Evolutionary conservation across 2,329 filamentous ascomycete species (phyloP), one percentile per base, ranked within the genome.

Genomic region (Alternaria incomplexa): DNA sequence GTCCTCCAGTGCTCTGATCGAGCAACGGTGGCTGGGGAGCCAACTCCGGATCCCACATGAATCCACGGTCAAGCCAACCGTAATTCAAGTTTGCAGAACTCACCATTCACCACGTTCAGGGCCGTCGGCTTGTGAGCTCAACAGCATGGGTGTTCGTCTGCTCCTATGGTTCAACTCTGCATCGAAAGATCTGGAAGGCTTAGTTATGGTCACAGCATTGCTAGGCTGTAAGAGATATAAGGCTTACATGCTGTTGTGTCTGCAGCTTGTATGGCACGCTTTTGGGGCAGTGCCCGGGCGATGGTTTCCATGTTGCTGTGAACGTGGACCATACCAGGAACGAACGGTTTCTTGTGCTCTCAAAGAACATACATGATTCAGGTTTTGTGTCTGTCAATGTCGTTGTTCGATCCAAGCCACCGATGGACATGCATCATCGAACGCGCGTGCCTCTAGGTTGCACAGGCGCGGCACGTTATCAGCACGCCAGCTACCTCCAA

Each of bases 361-460:
- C 25, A 13, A 40, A 36, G 4, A 15, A n/a, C 30, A 52, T 20
- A 23, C 15, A 23, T 10, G 20, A n/a, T 23, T 36, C 28, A 23
- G 20, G 1, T 23, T 9, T 55, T 20, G 22, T 26, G n/a, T 57
- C 20, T 50, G 44, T 22, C 20, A 44, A 40, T 32, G 26, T 32
- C 47, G n/a, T 48, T 61, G 55, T 67, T 62, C 67, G 61, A 72
- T 71, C 52, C 40, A 68, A 73, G 70, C 71, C 72, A 77, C 65
- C 61, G 61, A 65, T 58, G 20, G 52, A 60, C 66, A 25, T 73
- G 69, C 73, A 74, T 69, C 62, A 74, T 76, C 67, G 61, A 30
- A 56, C 32, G 59, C 26, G 36, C 46, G 55, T 48, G 12, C 53
- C 26, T 57, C 59, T 47, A 65, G 63, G 62, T 60, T 47, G 64